These are phyloP conservation scores for Mortierella sp. DNA, from an alignment of 371 early-diverging fungal species.

Conservation along the genomic window DNA sequence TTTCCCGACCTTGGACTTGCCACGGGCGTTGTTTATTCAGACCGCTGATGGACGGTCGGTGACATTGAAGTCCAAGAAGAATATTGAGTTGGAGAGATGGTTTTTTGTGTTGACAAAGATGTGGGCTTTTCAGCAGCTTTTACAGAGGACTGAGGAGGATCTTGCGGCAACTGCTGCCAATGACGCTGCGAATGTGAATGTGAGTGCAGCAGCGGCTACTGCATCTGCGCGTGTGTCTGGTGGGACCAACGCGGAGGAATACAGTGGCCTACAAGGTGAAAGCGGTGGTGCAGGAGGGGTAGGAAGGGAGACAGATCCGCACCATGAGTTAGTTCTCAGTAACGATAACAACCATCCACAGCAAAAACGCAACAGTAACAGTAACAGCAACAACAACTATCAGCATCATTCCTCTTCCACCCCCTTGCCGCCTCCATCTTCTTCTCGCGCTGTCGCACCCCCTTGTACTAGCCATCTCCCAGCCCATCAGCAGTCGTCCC, in stretches of 20 bases:
- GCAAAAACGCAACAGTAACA: not conserved
- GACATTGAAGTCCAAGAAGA: conserved; percentile 27
- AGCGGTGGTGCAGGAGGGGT: not conserved
- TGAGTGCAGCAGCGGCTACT: not conserved
- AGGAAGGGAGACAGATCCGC: not conserved
- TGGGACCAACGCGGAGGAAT: not conserved
- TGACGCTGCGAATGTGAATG: not conserved
- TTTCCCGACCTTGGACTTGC: conserved; percentile 16
- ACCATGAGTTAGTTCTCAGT: not conserved
- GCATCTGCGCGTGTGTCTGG: not conserved
- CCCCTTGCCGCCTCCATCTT: not conserved
- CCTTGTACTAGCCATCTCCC: conserved; percentile 14
- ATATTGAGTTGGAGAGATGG: conserved; percentile 34
- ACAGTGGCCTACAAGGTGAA: not conserved
- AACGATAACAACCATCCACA: not conserved
- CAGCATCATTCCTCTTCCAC: not conserved
- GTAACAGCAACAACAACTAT: not conserved
- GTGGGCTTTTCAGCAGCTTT: conserved; percentile 22
- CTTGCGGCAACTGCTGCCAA: not conserved
- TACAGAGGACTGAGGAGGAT: conserved; percentile 7
- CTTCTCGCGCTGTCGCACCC: not conserved
- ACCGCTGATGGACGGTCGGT: conserved; percentile 23
- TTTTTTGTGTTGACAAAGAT: conserved; percentile 35
- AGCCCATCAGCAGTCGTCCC: conserved; percentile 21
- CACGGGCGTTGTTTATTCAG: conserved; percentile 19